Percentiles rank a stretch among this genome's conserved stretches.
Evolutionary conservation across 345 rosid genomes (phyloP).

Genomic region (Euphorbia pulcherrima): DNA sequence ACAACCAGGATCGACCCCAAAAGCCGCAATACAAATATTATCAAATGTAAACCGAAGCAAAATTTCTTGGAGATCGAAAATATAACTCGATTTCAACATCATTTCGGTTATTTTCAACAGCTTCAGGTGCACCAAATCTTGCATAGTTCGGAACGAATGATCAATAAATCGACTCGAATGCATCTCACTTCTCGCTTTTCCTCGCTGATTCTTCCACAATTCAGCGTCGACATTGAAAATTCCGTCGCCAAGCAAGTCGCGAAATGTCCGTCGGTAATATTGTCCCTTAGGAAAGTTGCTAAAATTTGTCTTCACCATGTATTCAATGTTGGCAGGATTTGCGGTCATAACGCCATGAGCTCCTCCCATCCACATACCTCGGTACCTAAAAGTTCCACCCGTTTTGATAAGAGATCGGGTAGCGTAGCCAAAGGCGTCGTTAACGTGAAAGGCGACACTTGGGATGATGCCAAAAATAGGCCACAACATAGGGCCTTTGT

Average conservation of each 20-base stretch:
- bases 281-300: slow-evolving; percentile 69
- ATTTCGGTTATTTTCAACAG: slow-evolving; percentile 45
- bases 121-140: slow-evolving; percentile 51
- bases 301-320: slow-evolving; percentile 63
- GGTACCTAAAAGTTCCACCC: slow-evolving; percentile 46
- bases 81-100: slow-evolving; percentile 30
- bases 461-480: slow-evolving; percentile 60
- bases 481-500: slow-evolving; percentile 59
- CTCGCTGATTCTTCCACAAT: slow-evolving; percentile 64
- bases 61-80: slow-evolving; percentile 70
- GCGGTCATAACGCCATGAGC: slow-evolving; percentile 49
- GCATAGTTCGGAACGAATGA: slow-evolving; percentile 44
- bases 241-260: slow-evolving; percentile 63
- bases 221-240: slow-evolving; percentile 63
- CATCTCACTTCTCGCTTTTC: slow-evolving; percentile 48
- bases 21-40: slow-evolving; percentile 58
- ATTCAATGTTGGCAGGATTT: slow-evolving; percentile 54
- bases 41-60: slow-evolving; percentile 72
- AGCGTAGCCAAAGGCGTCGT: slow-evolving; percentile 38
- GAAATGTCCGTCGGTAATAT: slow-evolving; percentile 53
- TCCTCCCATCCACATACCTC: slow-evolving; percentile 56
- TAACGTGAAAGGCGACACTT: slow-evolving; percentile 24
- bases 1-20: slow-evolving; percentile 72
- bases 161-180: slow-evolving; percentile 53
- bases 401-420: slow-evolving; percentile 40